These are phyloP conservation scores for Vicia sativa DNA, from an alignment of 306 rosid genomes.

Conservation along the genomic window DNA sequence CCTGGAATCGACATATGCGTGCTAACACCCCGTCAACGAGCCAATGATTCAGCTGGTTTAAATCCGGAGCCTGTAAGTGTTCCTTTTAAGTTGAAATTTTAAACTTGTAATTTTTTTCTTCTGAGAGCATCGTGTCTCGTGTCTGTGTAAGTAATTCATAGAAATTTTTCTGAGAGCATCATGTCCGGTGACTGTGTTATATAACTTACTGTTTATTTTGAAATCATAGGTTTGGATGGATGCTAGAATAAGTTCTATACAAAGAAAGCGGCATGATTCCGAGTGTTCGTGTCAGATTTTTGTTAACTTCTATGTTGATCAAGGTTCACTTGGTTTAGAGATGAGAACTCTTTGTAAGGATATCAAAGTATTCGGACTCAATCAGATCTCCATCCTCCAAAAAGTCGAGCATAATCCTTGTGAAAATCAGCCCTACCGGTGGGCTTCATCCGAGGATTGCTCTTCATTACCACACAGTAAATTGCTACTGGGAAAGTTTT, in stretches of 20 bases:
- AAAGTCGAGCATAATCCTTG: conserved; percentile 54
- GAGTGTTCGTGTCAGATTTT: conserved; percentile 73
- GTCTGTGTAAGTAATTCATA: neutral
- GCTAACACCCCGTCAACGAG: conserved; percentile 43
- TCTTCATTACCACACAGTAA: conserved; percentile 60
- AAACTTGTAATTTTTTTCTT: conserved; percentile 1
- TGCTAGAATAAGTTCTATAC: conserved; percentile 83
- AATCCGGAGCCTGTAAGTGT: conserved; percentile 57
- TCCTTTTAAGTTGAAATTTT: conserved; percentile 8
- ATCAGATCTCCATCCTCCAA: conserved; percentile 72
- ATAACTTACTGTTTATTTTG: neutral
- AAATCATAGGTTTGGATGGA: conserved; percentile 66
- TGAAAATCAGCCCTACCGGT: conserved; percentile 59
- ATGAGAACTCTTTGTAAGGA: conserved; percentile 66
- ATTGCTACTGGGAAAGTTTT: conserved; percentile 66
- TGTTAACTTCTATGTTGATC: conserved; percentile 68
- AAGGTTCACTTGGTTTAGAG: conserved; percentile 82
- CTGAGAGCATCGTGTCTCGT: conserved; percentile 5
- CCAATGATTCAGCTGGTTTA: conserved; percentile 35
- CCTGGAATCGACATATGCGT: conserved; percentile 81
- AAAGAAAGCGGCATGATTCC: conserved; percentile 74
- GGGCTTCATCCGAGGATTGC: conserved; percentile 76
- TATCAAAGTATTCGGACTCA: conserved; percentile 52
- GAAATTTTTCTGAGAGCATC: neutral
- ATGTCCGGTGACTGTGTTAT: too few relatives aligned